Evolutionary conservation across 2,329 filamentous ascomycete species (phyloP).

Genomic region (Didymella glomerata): DNA sequence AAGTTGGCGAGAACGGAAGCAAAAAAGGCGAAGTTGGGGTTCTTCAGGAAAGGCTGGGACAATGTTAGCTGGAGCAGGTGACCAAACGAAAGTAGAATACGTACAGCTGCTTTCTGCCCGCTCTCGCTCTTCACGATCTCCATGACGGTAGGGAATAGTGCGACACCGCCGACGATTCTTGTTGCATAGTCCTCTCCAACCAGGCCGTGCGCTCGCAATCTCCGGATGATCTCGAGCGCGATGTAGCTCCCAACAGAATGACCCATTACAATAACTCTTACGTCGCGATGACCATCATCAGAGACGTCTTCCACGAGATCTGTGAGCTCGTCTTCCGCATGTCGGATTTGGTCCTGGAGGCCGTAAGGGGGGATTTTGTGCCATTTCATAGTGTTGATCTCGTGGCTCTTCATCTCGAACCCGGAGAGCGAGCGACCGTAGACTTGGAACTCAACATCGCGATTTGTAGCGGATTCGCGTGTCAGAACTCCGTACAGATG

Average conservation of each 20-base stretch:
- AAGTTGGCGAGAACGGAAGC: slow-evolving; percentile 52
- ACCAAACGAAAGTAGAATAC: slow-evolving; percentile 23
- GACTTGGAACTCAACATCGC: slow-evolving; percentile 45
- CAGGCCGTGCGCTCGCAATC: slow-evolving; percentile 40
- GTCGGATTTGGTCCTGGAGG: slow-evolving; percentile 61
- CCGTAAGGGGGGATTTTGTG: slow-evolving; percentile 48
- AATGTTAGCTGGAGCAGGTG: slow-evolving; percentile 17
- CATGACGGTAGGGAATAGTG: slow-evolving; percentile 59
- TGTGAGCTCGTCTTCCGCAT: slow-evolving; percentile 56
- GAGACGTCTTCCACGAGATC: slow-evolving; percentile 47
- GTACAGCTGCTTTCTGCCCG: slow-evolving; percentile 53
- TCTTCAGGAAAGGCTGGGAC: slow-evolving; percentile 37
- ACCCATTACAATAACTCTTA: slow-evolving; percentile 53
- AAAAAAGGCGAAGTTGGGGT: slow-evolving; percentile 38
- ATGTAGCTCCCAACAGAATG: slow-evolving; percentile 60
- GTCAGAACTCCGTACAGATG: slow-evolving; percentile 65
- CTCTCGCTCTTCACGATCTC: slow-evolving; percentile 56
- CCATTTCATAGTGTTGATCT: slow-evolving; percentile 34
- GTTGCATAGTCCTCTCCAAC: slow-evolving; percentile 33
- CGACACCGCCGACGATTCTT: slow-evolving; percentile 47
- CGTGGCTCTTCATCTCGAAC: slow-evolving; percentile 49
- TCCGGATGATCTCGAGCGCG: slow-evolving; percentile 52
- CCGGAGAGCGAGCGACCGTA: slow-evolving; percentile 55
- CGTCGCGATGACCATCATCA: slow-evolving; percentile 35
- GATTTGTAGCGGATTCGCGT: slow-evolving; percentile 28